These are phyloP conservation scores for Spencermartinsiella ligniputridi DNA, from an alignment of 1,139 yeast species.

Conservation along the genomic window DNA sequence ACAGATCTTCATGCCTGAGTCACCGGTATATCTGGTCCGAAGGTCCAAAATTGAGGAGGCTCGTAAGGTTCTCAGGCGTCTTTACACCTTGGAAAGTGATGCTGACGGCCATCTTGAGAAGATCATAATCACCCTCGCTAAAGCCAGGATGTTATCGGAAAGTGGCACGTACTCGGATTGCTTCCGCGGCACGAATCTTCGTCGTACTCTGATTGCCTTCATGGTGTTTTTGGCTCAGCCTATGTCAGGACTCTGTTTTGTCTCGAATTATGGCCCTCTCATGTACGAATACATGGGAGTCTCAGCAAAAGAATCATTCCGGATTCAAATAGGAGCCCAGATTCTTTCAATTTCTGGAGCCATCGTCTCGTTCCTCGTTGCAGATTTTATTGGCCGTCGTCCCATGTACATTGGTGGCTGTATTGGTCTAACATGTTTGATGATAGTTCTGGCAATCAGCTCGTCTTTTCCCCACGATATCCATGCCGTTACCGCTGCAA, in stretches of 20 bases:
- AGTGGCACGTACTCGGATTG: conserved; percentile 37
- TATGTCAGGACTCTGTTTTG: conserved; percentile 48
- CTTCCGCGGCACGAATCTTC: conserved; percentile 42
- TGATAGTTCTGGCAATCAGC: background rate
- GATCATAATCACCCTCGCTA: conserved; percentile 28
- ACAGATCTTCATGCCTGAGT: conserved; percentile 3
- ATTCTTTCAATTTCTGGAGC: conserved; percentile 33
- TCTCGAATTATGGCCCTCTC: conserved; percentile 42
- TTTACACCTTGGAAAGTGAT: background rate
- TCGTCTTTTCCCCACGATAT: background rate
- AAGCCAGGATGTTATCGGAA: conserved; percentile 20
- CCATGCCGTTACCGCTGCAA: conserved; percentile 25
- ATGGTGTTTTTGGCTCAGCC: conserved; percentile 46
- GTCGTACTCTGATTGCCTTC: conserved; percentile 50
- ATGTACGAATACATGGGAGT: conserved; percentile 38
- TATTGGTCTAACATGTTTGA: conserved; percentile 2
- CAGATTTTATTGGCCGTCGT: conserved; percentile 31
- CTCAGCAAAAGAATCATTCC: conserved; percentile 27
- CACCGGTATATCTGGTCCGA: conserved; percentile 2
- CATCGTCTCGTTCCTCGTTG: conserved; percentile 28
- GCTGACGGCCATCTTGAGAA: background rate
- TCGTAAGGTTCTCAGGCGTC: background rate
- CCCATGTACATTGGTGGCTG: conserved; percentile 35
- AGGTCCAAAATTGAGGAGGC: background rate
- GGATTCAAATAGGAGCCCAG: conserved; percentile 31